A percentile compares a stretch with the other conserved stretches of the same genome.
Conservation (phyloP, 306 rosid genomes). For the Vicia sativa region DNA sequence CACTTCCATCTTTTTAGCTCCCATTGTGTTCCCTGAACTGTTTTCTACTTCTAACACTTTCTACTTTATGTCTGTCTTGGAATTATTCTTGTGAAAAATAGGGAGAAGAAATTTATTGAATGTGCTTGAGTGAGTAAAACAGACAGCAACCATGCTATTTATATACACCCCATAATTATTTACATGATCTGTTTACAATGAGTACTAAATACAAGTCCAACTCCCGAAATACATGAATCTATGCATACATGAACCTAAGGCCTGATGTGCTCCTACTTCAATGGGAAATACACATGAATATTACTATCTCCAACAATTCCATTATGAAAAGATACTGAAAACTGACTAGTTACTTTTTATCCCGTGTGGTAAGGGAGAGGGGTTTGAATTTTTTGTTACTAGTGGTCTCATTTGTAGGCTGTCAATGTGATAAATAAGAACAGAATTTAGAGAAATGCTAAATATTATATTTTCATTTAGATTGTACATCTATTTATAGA, state of each 20-base stretch:
- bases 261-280: background rate
- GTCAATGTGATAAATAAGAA: slow-evolving; percentile 17
- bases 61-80: slow-evolving; percentile 13
- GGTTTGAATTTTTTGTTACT: slow-evolving; percentile 13
- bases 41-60: slow-evolving; percentile 7
- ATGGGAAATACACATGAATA: background rate
- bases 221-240: slow-evolving; percentile 6
- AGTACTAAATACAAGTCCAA: background rate
- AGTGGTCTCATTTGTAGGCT: slow-evolving; percentile 8
- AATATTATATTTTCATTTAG: slow-evolving; percentile 13
- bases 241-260: background rate
- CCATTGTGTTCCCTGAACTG: slow-evolving; percentile 26
- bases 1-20: background rate
- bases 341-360: slow-evolving; percentile 7
- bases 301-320: background rate
- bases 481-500: slow-evolving; percentile 13
- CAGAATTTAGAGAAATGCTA: slow-evolving; percentile 1
- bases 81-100: background rate
- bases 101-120: background rate
- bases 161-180: background rate
- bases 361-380: slow-evolving; percentile 10
- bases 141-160: background rate
- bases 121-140: background rate
- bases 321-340: slow-evolving; percentile 12
- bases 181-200: background rate